These are phyloP conservation scores for Scleroderma bovista DNA, from an alignment of 768 basidiomycete species.

Conservation along the genomic window DNA sequence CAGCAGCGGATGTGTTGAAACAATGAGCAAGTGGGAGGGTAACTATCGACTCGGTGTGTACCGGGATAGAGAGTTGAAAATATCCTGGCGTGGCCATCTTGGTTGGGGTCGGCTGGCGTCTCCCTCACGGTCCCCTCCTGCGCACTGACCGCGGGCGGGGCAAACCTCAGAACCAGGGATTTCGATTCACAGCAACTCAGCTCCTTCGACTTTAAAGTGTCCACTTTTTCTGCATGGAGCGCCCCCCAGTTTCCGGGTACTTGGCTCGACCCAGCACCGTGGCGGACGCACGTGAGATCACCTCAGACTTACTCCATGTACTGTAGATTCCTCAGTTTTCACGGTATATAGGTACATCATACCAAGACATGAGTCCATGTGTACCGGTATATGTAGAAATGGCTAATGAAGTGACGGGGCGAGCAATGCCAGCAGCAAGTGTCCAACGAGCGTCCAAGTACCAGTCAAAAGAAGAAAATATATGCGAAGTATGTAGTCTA, in stretches of 20 bases:
- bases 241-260: background rate
- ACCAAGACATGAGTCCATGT: constrained; percentile 1
- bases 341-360: constrained; percentile 2
- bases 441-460: background rate
- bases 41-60: background rate
- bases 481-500: constrained; percentile 26
- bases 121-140: background rate
- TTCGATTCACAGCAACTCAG: no score
- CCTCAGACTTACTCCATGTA: no score
- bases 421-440: background rate
- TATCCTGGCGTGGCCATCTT: background rate
- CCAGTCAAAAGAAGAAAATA: constrained; percentile 12
- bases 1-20: background rate
- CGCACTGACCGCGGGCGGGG: no score
- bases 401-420: constrained; percentile 9
- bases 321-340: no score
- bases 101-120: background rate
- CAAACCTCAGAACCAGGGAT: no score
- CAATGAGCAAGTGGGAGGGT: background rate
- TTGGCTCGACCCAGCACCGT: constrained; percentile 1
- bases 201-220: background rate
- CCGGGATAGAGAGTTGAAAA: background rate
- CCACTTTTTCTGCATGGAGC: background rate
- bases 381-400: constrained; percentile 1
- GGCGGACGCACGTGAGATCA: constrained; percentile 1